Conservation (phyloP, 768 basidiomycete species). For the Psilocybe tampanensis region DNA sequence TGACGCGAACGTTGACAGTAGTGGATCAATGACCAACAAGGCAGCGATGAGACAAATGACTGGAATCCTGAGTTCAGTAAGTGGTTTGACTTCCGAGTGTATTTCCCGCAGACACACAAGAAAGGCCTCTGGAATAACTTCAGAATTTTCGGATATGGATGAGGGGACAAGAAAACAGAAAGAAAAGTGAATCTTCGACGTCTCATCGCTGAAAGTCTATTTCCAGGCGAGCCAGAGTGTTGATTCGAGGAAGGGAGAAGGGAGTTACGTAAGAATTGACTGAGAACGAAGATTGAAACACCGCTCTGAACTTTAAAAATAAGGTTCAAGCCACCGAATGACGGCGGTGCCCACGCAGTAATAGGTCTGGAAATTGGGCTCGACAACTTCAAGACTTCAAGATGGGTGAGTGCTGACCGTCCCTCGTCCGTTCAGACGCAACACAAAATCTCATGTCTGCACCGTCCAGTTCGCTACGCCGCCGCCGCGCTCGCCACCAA, state of each 20-base stretch:
- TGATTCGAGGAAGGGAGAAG: background rate
- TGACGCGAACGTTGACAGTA: too few relatives aligned
- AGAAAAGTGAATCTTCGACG: too few relatives aligned
- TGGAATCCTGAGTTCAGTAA: too few relatives aligned
- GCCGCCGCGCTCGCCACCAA: slow-evolving; percentile 84
- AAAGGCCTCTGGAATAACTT: too few relatives aligned
- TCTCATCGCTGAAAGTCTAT: too few relatives aligned
- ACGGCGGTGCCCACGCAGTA: slow-evolving; percentile 14
- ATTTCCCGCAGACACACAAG: too few relatives aligned
- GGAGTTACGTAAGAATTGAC: background rate
- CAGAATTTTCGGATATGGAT: too few relatives aligned
- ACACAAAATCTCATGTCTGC: slow-evolving; percentile 20
- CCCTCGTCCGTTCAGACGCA: slow-evolving; percentile 7
- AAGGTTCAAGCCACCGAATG: slow-evolving; percentile 48
- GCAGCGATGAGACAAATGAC: too few relatives aligned
- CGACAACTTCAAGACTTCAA: slow-evolving; percentile 59
- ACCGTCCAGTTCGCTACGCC: slow-evolving; percentile 86
- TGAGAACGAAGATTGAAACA: slow-evolving; percentile 15
- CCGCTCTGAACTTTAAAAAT: slow-evolving; percentile 36
- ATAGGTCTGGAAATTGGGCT: slow-evolving; percentile 35
- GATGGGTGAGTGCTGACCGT: slow-evolving; percentile 58
- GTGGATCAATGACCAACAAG: too few relatives aligned
- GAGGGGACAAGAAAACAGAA: too few relatives aligned
- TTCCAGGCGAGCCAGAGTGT: too few relatives aligned
- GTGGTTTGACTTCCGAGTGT: too few relatives aligned